Conservation (phyloP, 2,329 filamentous ascomycete species). For the Cercospora zeae-maydis region DNA sequence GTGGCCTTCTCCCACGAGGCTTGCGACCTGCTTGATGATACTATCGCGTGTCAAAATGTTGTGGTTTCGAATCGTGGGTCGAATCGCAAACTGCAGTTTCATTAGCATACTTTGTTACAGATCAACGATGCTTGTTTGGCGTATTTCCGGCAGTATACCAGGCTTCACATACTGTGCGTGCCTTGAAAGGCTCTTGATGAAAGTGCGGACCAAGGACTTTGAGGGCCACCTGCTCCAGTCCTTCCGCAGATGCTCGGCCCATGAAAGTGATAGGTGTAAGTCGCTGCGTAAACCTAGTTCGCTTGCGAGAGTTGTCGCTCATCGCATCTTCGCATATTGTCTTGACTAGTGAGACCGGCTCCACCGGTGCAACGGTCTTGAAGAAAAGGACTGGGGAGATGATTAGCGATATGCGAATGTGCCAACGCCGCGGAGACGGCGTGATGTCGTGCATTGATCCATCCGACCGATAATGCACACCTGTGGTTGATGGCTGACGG, state of each 20-base stretch:
- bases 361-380: constrained; percentile 53
- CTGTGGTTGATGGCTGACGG: not conserved
- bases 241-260: constrained; percentile 65
- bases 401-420: constrained; percentile 4
- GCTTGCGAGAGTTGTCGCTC: constrained; percentile 48
- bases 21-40: constrained; percentile 69
- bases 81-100: constrained; percentile 70
- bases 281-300: constrained; percentile 57
- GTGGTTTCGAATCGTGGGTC: constrained; percentile 72
- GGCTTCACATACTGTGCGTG: constrained; percentile 49
- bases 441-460: not conserved
- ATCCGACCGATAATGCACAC: not conserved
- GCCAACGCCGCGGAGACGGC: not conserved
- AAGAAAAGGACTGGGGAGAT: constrained; percentile 54
- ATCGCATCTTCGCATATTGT: constrained; percentile 56
- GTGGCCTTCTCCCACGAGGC: constrained; percentile 62
- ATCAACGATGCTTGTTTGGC: not conserved
- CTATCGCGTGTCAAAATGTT: constrained; percentile 62
- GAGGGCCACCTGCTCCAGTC: constrained; percentile 62
- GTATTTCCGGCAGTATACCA: not conserved
- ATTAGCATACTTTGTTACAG: not conserved
- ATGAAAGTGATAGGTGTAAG: constrained; percentile 58
- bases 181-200: constrained; percentile 47
- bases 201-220: constrained; percentile 64
- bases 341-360: constrained; percentile 59